Conservation (phyloP, 345 rosid species). For the Ricinus communis region DNA sequence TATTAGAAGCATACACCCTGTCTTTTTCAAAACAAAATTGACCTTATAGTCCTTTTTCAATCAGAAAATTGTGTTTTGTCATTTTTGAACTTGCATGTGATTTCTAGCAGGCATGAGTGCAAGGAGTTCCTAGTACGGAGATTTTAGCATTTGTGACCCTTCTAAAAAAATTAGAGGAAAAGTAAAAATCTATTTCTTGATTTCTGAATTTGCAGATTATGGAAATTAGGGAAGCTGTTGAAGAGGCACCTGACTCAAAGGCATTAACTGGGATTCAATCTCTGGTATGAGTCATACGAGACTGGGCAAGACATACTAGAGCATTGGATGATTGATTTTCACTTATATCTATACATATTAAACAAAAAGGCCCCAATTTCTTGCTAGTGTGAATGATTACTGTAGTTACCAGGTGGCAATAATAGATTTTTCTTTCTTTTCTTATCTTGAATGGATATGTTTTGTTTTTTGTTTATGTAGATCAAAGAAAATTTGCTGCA, state of each 20-base stretch:
- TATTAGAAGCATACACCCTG: neutral
- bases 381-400: neutral
- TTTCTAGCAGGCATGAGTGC: neutral
- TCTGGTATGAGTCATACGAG: constrained; percentile 44
- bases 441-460: neutral
- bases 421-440: neutral
- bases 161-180: neutral
- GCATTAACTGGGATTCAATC: constrained; percentile 56
- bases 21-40: neutral
- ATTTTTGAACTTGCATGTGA: neutral
- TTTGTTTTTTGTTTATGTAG: constrained; percentile 38
- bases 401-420: neutral
- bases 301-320: neutral
- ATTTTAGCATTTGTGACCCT: neutral
- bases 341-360: neutral
- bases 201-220: constrained; percentile 52
- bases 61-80: neutral
- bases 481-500: constrained; percentile 60
- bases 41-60: neutral
- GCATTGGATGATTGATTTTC: neutral
- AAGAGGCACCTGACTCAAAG: constrained; percentile 64
- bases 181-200: neutral
- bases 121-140: neutral
- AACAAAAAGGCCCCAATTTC: neutral
- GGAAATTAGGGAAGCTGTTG: constrained; percentile 90